phyloP scores from a whole-genome alignment of 2,329 filamentous ascomycete genomes.

The Coleophoma eucalyptorum region DNA sequence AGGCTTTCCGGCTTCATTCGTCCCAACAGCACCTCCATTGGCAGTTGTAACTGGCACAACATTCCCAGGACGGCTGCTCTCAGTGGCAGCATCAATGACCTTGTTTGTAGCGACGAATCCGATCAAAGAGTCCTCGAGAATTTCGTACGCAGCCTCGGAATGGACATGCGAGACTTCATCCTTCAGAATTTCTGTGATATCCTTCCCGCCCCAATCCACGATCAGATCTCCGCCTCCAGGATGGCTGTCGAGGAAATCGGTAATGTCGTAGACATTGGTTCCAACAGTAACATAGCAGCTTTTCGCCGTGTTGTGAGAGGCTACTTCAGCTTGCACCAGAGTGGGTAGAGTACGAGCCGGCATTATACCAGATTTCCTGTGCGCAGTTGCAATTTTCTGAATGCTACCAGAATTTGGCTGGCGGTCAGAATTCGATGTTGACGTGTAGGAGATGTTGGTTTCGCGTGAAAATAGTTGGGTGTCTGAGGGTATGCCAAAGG shows the following conservation, averaged over 20 bases:
- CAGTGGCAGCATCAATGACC: slow-evolving; percentile 29
- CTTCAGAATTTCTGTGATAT: slow-evolving; percentile 77
- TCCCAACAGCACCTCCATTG: slow-evolving; percentile 40
- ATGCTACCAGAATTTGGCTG: no score
- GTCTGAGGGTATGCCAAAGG: no score
- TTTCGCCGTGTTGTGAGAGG: slow-evolving; percentile 71
- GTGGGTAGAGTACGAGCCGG: slow-evolving; percentile 79
- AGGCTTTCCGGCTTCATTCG: slow-evolving; percentile 32
- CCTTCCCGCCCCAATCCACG: slow-evolving; percentile 84
- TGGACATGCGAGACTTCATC: slow-evolving; percentile 82
- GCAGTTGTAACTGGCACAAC: slow-evolving; percentile 50
- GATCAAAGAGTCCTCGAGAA: slow-evolving; percentile 81
- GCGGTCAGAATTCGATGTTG: no score
- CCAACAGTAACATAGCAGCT: slow-evolving; percentile 94
- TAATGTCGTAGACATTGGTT: slow-evolving; percentile 90
- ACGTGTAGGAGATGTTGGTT: no score
- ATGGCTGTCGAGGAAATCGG: slow-evolving; percentile 84
- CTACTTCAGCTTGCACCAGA: slow-evolving; percentile 76
- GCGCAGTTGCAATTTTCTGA: no score
- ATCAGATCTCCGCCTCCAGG: slow-evolving; percentile 88
- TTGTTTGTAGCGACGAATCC: slow-evolving; percentile 69
- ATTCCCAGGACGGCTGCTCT: slow-evolving; percentile 29
- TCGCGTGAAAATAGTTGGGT: no score
- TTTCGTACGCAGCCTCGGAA: slow-evolving; percentile 91
- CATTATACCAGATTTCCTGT: slow-evolving; percentile 49